Base-by-base conservation (phyloP, 768 basidiomycete species). In the Rhodotorula graminis region DNA sequence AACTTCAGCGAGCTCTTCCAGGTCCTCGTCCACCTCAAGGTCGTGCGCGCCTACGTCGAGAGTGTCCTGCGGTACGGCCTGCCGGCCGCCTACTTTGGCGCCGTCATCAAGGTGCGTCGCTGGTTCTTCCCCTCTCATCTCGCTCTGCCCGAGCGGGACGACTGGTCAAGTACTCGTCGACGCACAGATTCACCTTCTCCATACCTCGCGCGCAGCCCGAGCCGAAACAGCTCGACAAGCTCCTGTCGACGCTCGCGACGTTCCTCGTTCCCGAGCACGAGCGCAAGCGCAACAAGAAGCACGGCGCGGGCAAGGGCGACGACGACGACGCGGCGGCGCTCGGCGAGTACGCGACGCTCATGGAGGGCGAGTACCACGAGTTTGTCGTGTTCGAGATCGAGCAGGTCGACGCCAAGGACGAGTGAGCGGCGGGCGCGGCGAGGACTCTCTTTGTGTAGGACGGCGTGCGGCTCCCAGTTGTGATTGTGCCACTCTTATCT, bases 1-100 rank as follows among this genome's bases (percentile, higher is more conserved):
- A 97, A 95, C 82, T 99, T 98, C 81, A 94, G 93, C 1, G 96
- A 99, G 83, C 88, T 93, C 11, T 93, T 93, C 83, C 92, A 98
- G 80, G 84, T 95, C 64, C 85, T 97, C 29, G 91, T 94, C 0
- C 96, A 98, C 79, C 84, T 98, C 76, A 98, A 98, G 82, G 85
- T 95, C 62, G 82, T 96, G 25, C 88, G 92, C 18, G 83, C 96
- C 25, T 98, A 94, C 78, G 88, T 95, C 31, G 96, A 99, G 82
- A 93, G 92, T 68, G 94, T 97, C 29, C 85, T 99, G 56, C 86
- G 95, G 76, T 98, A 97, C 80, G 96, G 96, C 65, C 84, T 97
- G 18, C 96, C 96, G 9, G 92, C 94, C 2, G 89, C 91, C 77
- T 99, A 95, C 80, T 83, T 86, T 37, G 93, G 90, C 5, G 82